Conservation (phyloP, 1,284 basidiomycete genomes). For the Rhizoctonia solani region DNA sequence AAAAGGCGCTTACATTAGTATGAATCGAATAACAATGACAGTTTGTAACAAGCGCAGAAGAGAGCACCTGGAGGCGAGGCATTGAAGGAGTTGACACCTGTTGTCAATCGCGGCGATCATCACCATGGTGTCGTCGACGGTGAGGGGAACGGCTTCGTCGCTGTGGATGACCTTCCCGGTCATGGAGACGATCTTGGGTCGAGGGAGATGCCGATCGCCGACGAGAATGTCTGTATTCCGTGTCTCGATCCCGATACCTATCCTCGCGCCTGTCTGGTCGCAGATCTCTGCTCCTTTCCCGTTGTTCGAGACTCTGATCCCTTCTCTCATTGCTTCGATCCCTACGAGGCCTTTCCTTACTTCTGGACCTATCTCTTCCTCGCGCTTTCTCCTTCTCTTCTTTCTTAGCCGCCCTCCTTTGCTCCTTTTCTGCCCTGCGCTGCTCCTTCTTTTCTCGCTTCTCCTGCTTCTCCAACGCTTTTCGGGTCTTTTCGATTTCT, state of each 20-base stretch:
- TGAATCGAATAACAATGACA: no score
- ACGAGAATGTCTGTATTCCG: constrained; percentile 3
- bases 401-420: constrained; percentile 59
- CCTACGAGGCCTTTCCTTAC: not conserved
- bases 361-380: not conserved
- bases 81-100: no score
- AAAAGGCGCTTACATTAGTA: no score
- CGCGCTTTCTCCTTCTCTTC: constrained; percentile 44
- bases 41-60: no score
- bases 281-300: not conserved
- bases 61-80: no score
- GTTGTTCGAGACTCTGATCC: constrained; percentile 32
- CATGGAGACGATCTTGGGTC: not conserved
- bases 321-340: constrained; percentile 36
- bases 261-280: not conserved
- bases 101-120: not conserved
- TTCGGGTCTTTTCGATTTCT: constrained; percentile 44
- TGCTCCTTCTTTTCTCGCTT: constrained; percentile 55
- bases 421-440: constrained; percentile 53
- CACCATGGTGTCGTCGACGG: not conserved
- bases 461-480: constrained; percentile 43
- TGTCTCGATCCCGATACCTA: not conserved
- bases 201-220: constrained; percentile 20
- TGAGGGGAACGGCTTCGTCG: constrained; percentile 15
- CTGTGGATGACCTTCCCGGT: constrained; percentile 13